A percentile compares a stretch with the other conserved stretches of the same genome.
phyloP scores from a whole-genome alignment of 345 rosid species.

The Durio zibethinus region DNA sequence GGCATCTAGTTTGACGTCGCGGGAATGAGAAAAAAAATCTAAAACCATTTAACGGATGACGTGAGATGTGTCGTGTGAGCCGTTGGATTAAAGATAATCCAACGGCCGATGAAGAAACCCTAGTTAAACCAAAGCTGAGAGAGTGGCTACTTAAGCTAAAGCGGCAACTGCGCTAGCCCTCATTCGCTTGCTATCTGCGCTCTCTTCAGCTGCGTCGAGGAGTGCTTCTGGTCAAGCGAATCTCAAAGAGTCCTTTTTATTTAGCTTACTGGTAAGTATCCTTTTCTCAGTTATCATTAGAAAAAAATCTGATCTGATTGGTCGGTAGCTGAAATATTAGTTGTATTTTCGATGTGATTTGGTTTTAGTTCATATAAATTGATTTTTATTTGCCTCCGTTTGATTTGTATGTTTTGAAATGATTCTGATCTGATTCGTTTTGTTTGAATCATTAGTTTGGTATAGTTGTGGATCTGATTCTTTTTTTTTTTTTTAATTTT shows the following conservation, averaged over 20 bases:
- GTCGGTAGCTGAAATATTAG: not conserved
- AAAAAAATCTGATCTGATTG: not conserved
- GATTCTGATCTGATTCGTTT: not conserved
- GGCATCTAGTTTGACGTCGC: not conserved
- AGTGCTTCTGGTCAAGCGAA: constrained; percentile 2
- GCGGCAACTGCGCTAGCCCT: not conserved
- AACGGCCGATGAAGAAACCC: constrained; percentile 12
- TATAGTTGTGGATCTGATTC: not conserved
- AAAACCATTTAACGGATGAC: not conserved
- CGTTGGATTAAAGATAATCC: constrained; percentile 8
- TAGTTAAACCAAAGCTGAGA: not conserved
- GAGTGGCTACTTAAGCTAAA: constrained; percentile 4
- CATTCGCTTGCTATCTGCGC: constrained; percentile 7
- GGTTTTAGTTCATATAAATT: not conserved
- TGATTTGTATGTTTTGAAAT: not conserved
- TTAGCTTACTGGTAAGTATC: not conserved
- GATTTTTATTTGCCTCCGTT: not conserved
- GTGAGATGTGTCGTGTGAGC: not conserved
- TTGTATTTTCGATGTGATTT: not conserved
- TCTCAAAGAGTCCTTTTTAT: not conserved
- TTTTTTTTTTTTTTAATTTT: not conserved
- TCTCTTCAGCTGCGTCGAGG: not conserved
- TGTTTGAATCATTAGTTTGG: not conserved
- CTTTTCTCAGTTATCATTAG: not conserved
- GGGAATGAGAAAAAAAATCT: not conserved